Base-by-base conservation (phyloP, 1,284 basidiomycete genomes). In the Puccinia novopanici region DNA sequence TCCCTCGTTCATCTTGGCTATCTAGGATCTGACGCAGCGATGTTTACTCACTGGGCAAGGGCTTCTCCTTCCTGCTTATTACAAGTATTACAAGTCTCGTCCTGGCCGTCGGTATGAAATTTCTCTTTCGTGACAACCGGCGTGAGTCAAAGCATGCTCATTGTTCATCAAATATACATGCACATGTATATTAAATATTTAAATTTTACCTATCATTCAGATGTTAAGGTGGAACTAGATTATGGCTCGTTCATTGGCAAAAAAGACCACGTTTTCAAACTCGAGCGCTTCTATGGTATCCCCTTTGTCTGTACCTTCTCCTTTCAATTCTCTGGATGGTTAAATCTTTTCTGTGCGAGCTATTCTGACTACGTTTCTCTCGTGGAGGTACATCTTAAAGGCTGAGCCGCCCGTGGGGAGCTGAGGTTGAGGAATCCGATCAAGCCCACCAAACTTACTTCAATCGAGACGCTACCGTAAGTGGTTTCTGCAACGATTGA, bases 231-330 rank as follows among this genome's bases (percentile, higher is more conserved):
- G 22, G 57, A 50, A 24, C 54, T 74, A 15, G 71, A 80, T 59
- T 80, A 80, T 67, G 78, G 78, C 22, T 63, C 57, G 15, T 80
- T 80, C n/a, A 54, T 59, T n/a, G 76, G 76, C 22, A 79, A 70
- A 59, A 17, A 37, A 30, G 27, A 68, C 15, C 55, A 30, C 24
- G 8, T 45, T 12, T 6, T 59, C 55, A n/a, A 50, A 0, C 55
- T 80, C 8, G 78, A 80, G 40, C 71, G 59, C 52, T 80, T 80
- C 63, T 80, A 72, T 54, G 78, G 78, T 22, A 74, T 80, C 10
- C 78, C 78, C 22, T 80, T 63, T 27, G 70, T 80, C 9, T 10
- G 70, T 67, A 63, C 55, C 52, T 37, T 59, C 24, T 37, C 50
- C 34, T 15, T 1, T 22, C 15, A 42, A 74, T 61, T 61, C 34